Base-by-base conservation (phyloP, 768 basidiomycete species). In the Cystofilobasidium macerans region DNA sequence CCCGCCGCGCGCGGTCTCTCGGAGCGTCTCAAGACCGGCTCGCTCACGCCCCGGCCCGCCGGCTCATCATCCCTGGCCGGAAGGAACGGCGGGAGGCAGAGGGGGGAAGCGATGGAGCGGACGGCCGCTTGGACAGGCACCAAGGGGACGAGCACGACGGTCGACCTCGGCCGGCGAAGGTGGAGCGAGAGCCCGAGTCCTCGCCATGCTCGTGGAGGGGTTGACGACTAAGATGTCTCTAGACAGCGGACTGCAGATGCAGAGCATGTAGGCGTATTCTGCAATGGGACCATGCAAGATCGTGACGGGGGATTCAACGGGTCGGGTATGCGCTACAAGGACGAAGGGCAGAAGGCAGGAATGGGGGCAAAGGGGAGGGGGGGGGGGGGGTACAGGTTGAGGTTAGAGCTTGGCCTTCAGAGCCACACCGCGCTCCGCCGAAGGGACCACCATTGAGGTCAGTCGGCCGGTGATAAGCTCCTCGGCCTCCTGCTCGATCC, bases 401-500 rank as follows among this genome's bases (percentile, higher is more conserved):
- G n/a, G n/a, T 42, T 14, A 42, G 42, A 42, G 42, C 42, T 42
- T 42, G 4, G 42, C 42, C 42, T 18, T n/a, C n/a, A n/a, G 42
- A 8, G 42, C 42, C 42, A 16, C 38, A 16, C 9, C n/a, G 38
- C 22, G 14, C 38, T 40, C 38, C 38, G 38, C 8, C 38, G 35
- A 57, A 33, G 30, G 51, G 32, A 0, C 32, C 35, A 3, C 9
- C 45, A n/a, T n/a, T n/a, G n/a, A n/a, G n/a, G n/a, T n/a, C 1
- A 62, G 48, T 22, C 48, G 32, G 33, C 79, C 73, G 22, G 76
- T 78, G 57, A 92, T 82, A 57, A 85, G 81, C 62, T 82, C 82
- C 74, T 87, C 86, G 0, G 85, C 85, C 72, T 90, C 89, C 59
- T 73, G 78, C 78, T 89, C 92, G 53, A 94, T 81, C 70, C 82